Base-by-base conservation (phyloP, 768 basidiomycete species). In the Boletales sp. region DNA sequence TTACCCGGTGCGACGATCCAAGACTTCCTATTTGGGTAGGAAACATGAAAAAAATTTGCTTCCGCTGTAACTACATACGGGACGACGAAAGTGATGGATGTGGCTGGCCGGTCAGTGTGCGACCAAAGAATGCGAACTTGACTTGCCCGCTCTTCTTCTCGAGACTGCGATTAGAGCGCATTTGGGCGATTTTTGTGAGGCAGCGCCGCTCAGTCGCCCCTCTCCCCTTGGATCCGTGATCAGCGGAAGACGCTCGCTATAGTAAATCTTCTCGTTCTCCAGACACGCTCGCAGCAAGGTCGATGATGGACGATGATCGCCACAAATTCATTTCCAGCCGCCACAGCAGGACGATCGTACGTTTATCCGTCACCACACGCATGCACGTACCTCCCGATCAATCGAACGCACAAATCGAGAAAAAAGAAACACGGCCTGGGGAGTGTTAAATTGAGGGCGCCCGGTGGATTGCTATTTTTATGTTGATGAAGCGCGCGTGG, bases 1-100 rank as follows among this genome's bases (percentile, higher is more conserved):
- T 42, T 57, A 49, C 48, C 60, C 58, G 54, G 58, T 58, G 63
- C 30, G 63, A 61, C 60, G 65, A 68, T 67, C 65, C 58, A 48
- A 60, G 60, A 60, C 64, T 61, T 49, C 63, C 61, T 61, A 59
- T 63, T 60, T 43, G 46, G 46, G 61, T 42, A 57, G 34, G 41
- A 48, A 55, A 49, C 21, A 18, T 40, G 30, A 45, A 51, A 35
- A 25, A 52, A 48, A 48, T 51, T 50, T 54, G 52, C 51, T 44
- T 51, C 52, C 55, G 49, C 36, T 39, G 42, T 43, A 46, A 28
- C 44, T 28, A 46, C 44, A 15, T 34, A 34, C 34, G 34, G 13
- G 25, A 28, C 3, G 25, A 28, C 5, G 25, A 28, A 37, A 37
- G n/a, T n/a, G 36, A n/a, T 17, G 18, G 38, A 39, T 34, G 13